These are phyloP conservation scores for Arthroderma sp. DNA, from an alignment of 2,329 filamentous ascomycete species.

Conservation along the genomic window DNA sequence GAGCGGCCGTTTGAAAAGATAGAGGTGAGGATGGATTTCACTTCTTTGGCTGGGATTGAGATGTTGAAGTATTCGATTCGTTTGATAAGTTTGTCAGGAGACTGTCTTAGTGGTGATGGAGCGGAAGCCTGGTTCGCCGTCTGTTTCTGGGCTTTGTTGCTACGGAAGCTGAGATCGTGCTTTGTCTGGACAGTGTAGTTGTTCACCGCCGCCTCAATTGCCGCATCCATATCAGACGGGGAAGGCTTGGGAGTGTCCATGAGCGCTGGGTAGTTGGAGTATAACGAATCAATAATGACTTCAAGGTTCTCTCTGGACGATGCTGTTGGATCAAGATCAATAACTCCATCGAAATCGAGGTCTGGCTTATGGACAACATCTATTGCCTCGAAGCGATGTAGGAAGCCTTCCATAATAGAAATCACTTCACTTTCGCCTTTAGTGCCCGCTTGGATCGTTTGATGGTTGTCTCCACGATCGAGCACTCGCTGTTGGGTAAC, in stretches of 20 bases:
- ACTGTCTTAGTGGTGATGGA: constrained; percentile 1
- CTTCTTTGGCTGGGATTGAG: constrained; percentile 37
- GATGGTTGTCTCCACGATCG: constrained; percentile 84
- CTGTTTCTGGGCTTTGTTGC: constrained; percentile 22
- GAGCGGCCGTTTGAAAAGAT: constrained; percentile 46
- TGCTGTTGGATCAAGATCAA: constrained; percentile 65
- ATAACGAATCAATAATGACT: constrained; percentile 56
- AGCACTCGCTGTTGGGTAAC: constrained; percentile 70
- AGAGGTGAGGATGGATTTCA: constrained; percentile 50
- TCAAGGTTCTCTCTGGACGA: constrained; percentile 81
- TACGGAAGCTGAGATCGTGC: constrained; percentile 55
- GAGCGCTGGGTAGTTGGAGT: constrained; percentile 64
- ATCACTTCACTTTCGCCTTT: constrained; percentile 62
- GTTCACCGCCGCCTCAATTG: constrained; percentile 60
- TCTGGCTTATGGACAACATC: constrained; percentile 58
- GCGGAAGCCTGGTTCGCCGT: constrained; percentile 12
- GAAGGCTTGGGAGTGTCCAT: constrained; percentile 55
- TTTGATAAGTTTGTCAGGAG: constrained; percentile 30
- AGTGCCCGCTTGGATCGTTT: constrained; percentile 81
- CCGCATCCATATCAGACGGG: constrained; percentile 61
- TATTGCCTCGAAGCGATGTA: constrained; percentile 70
- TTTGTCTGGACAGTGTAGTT: constrained; percentile 65
- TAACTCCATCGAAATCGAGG: constrained; percentile 65
- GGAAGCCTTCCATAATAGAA: constrained; percentile 89
- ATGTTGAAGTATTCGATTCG: constrained; percentile 56